These are phyloP conservation scores for Gossypium schwendimanii DNA, from an alignment of 441 rosid genomes.

Conservation along the genomic window DNA sequence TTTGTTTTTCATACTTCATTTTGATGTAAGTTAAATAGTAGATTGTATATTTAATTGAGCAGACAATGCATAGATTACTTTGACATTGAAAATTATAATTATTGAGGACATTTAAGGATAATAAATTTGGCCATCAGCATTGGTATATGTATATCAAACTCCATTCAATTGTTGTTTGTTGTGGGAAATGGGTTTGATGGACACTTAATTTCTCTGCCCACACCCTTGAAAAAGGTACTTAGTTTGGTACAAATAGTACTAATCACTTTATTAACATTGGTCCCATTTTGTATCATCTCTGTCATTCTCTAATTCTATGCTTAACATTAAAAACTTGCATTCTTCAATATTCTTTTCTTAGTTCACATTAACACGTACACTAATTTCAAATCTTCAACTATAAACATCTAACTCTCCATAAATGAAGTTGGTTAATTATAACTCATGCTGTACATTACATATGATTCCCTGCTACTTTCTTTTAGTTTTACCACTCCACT, in stretches of 20 bases:
- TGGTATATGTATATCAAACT: background rate
- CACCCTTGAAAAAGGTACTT: background rate
- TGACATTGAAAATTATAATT: background rate
- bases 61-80: background rate
- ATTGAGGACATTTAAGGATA: background rate
- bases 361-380: background rate
- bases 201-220: background rate
- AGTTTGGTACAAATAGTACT: background rate
- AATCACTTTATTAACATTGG: background rate
- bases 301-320: background rate
- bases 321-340: background rate
- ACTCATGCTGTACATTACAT: too few relatives aligned
- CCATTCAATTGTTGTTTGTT: background rate
- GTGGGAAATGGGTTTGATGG: background rate
- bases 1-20: too few relatives aligned
- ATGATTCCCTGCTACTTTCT: too few relatives aligned
- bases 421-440: too few relatives aligned
- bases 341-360: background rate
- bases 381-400: too few relatives aligned
- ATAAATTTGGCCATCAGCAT: background rate
- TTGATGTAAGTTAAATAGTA: too few relatives aligned
- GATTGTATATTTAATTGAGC: too few relatives aligned
- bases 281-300: background rate
- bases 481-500: too few relatives aligned
- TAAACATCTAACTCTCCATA: too few relatives aligned